Base-by-base conservation (phyloP, 2,329 filamentous ascomycete genomes). In the Sporothrix curviconia region DNA sequence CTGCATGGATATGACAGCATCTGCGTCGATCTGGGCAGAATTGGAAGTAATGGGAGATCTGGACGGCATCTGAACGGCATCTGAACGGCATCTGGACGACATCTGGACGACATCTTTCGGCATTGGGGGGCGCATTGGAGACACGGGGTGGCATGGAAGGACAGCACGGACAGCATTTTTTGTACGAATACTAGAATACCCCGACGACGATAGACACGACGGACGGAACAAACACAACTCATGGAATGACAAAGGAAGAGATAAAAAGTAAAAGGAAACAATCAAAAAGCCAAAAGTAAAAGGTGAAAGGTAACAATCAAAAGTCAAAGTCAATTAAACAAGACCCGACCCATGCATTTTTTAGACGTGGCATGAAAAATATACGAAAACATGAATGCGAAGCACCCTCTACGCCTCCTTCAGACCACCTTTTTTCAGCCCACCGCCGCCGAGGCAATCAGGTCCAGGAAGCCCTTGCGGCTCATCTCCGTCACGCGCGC, bases 401-500 rank as follows among this genome's bases (percentile, higher is more conserved):
- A 19, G 14, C 12, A n/a, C n/a, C 15, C 4, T 2, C 25, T 47
- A 80, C 34, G 81, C 80, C 69, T 84, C 81, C 66, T 83, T 80
- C 54, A 85, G 67, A 4, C 71, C 77, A 7, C 78, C 77, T 72
- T 82, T 83, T 66, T 83, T 85, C 64, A 83, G 62, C 22, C 75
- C 76, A 1, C 82, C 81, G 11, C 83, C 82, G 19, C 82, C 2
- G 79, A 81, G 4, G 83, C 82, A 69, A 99, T 96, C 70, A 97
- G 74, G 61, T 97, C 92, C 70, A 99, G 73, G 74, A 97, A 99
- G 0, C 92, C 92, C 75, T 96, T 89, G 76, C 95, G 95, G 71
- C 88, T 95, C 86, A 99, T 94, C 78, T 97, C 92, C 63, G 90
- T 94, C 54, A 95, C 79, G 75, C 87, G 91, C 73, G 95, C 90